A percentile compares a stretch with the other conserved stretches of the same genome.
Evolutionary conservation across 441 rosid species (phyloP).

Genomic region (Croton laevigatus): DNA sequence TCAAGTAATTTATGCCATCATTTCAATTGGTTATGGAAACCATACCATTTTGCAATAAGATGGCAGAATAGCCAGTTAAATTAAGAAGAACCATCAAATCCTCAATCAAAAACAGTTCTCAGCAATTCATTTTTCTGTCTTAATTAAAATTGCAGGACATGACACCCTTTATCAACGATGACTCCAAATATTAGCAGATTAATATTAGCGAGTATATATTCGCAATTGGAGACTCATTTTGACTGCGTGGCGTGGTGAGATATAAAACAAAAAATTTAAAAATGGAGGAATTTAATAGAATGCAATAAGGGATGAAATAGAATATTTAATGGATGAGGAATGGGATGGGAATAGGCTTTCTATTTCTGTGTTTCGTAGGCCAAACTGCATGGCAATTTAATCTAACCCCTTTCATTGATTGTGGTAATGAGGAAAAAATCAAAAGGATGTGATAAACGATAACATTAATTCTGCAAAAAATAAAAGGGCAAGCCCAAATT

Average conservation of each 20-base stretch:
- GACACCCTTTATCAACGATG: not conserved
- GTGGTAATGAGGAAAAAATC: too few relatives aligned
- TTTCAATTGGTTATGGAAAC: not conserved
- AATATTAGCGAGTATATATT: not conserved
- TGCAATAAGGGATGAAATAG: too few relatives aligned
- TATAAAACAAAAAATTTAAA: not conserved
- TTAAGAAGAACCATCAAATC: not conserved
- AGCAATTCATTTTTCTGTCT: not conserved
- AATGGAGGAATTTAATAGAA: too few relatives aligned
- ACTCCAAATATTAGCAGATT: not conserved
- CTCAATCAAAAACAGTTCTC: not conserved
- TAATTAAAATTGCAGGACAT: not conserved
- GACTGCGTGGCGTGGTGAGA: not conserved
- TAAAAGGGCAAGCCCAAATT: too few relatives aligned
- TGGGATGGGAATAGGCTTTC: too few relatives aligned
- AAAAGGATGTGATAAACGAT: too few relatives aligned
- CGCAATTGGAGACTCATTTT: not conserved
- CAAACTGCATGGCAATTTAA: too few relatives aligned
- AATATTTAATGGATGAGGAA: too few relatives aligned
- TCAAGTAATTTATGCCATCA: not conserved
- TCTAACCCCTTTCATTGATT: too few relatives aligned
- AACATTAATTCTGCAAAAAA: too few relatives aligned
- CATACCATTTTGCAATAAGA: not conserved
- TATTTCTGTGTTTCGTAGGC: too few relatives aligned
- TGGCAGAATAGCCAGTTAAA: not conserved